Conservation (phyloP, 1,139 yeast genomes). For the Kurtzmaniella natalensis region DNA sequence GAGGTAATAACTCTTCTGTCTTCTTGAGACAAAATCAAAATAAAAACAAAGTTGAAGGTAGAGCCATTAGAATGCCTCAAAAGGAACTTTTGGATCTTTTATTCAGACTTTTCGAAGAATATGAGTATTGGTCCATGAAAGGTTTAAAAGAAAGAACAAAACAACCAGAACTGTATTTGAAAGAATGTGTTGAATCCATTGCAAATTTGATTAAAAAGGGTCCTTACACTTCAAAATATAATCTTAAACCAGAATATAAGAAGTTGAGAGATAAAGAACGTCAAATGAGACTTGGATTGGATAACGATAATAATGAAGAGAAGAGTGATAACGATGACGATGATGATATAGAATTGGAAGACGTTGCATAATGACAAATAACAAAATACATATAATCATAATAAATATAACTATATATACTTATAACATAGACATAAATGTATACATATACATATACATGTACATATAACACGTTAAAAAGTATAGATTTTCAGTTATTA, state of each 20-base stretch:
- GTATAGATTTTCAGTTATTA: background rate
- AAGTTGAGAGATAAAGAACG: slow-evolving; percentile 74
- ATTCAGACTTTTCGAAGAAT: slow-evolving; percentile 87
- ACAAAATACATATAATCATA: too few relatives aligned
- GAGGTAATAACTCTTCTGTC: slow-evolving; percentile 57
- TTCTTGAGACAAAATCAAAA: slow-evolving; percentile 46
- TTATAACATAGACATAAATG: too few relatives aligned
- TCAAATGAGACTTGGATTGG: slow-evolving; percentile 55
- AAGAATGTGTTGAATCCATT: slow-evolving; percentile 85
- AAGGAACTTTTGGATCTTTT: slow-evolving; percentile 85
- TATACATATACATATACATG: too few relatives aligned
- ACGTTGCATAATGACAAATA: slow-evolving; percentile 22
- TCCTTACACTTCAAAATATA: slow-evolving; percentile 90
- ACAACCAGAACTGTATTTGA: slow-evolving; percentile 92
- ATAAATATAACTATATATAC: too few relatives aligned
- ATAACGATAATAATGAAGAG: slow-evolving; percentile 32
- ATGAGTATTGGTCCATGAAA: slow-evolving; percentile 94
- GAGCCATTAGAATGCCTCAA: slow-evolving; percentile 92
- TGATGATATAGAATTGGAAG: slow-evolving; percentile 44
- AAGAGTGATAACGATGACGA: slow-evolving; percentile 45
- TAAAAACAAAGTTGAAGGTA: slow-evolving; percentile 57
- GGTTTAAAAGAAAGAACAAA: slow-evolving; percentile 90
- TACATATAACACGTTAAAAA: too few relatives aligned
- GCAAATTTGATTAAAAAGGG: slow-evolving; percentile 92
- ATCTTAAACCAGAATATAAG: slow-evolving; percentile 85